These are phyloP conservation scores for Leishmania tropica DNA, from an alignment of 208 protist species.

Conservation along the genomic window DNA sequence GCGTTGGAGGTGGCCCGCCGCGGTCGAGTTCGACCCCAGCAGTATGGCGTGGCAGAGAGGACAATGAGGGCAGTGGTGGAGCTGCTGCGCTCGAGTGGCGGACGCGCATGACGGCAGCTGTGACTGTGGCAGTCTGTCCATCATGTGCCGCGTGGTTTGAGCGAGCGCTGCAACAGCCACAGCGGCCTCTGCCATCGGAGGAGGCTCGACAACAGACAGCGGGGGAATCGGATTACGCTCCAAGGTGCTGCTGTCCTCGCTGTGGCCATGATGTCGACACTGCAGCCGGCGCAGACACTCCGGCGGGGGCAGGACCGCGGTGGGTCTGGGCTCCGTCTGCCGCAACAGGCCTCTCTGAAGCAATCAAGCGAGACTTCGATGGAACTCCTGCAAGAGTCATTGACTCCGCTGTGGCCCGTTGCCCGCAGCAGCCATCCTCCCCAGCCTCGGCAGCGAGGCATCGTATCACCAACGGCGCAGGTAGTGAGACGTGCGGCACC, in stretches of 20 bases:
- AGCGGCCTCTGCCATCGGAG: background rate
- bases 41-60: background rate
- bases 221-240: too few species aligned
- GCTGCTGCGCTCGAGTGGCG: conserved; percentile 14
- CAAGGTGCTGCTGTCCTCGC: conserved; percentile 14
- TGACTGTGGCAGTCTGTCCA: conserved; percentile 16
- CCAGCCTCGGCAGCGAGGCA: background rate
- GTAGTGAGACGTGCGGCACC: conserved; percentile 25
- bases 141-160: conserved; percentile 20
- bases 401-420: background rate
- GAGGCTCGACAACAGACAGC: background rate
- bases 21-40: background rate
- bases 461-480: background rate
- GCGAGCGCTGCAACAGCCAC: conserved; percentile 3
- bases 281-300: background rate
- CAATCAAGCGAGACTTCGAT: too few species aligned
- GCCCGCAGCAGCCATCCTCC: background rate
- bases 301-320: background rate
- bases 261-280: conserved; percentile 9
- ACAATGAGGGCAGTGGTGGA: background rate
- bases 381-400: background rate
- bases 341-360: background rate
- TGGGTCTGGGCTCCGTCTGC: conserved; percentile 3
- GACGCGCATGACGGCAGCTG: conserved; percentile 14
- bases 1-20: background rate